Base-by-base conservation (phyloP, 2,329 filamentous ascomycete genomes). In the Penicillium expansum region DNA sequence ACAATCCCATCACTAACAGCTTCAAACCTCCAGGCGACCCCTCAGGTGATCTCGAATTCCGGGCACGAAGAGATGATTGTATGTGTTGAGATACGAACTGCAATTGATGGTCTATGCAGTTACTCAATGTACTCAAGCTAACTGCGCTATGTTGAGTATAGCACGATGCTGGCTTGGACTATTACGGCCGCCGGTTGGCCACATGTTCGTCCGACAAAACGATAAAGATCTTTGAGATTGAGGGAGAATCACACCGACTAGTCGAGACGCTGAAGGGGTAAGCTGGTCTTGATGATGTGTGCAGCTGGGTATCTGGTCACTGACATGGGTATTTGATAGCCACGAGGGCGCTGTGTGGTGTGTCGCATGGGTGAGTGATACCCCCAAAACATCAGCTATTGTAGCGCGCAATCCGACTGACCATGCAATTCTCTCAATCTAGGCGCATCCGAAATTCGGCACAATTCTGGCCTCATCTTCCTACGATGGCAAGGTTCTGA, bases 1-100 rank as follows among this genome's bases (percentile, higher is more conserved):
- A 22, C 42, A 42, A 42, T 45, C 30, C 42, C 29, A 27, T 54
- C 59, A 55, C 58, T 65, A 47, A 63, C 50, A 29, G 52, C 35
- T 57, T 27, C 51, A 52, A 52, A 33, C 44, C 39, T 57, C n/a
- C 56, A 88, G 86, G 83, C 88, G 58, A 66, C 71, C 62, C 66
- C 71, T 65, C 89, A 92, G 80, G 86, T 91, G 69, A 92, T 92
- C 77, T 85, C 88, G 64, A 92, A 91, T 77, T 89, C 88, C 61
- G 89, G 89, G 72, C 94, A 99, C 81, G 93, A 97, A 88, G 93
- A 97, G 76, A 97, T 97, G 93, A 97, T 99, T 84, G 93, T 97
- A 92, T 71, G 90, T 86, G 52, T 53, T 54, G 24, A 38, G 38
- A 52, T 39, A 24, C n/a, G 14, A 42, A 37, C 24, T 45, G 22